Conservation (phyloP, 305 asterid species). For the Fraxinus nigra region DNA sequence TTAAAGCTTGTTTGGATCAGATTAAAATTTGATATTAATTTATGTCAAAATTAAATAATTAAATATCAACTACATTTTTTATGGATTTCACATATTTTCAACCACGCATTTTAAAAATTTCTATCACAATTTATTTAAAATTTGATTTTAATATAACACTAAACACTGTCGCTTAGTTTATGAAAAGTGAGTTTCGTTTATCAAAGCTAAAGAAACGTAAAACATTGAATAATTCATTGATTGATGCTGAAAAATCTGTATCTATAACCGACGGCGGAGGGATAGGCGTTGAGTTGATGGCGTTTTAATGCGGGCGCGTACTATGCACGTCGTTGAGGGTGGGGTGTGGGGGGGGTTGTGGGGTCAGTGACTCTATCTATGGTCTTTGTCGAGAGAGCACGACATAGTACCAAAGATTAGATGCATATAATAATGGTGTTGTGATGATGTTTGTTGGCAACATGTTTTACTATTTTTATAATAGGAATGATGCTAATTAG, state of each 20-base stretch:
- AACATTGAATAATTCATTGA: background rate
- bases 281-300: background rate
- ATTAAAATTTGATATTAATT: too few relatives aligned
- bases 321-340: background rate
- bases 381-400: constrained; percentile 29
- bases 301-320: background rate
- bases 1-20: background rate
- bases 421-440: constrained; percentile 20
- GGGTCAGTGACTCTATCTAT: constrained; percentile 13
- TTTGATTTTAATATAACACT: too few relatives aligned
- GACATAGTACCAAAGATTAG: constrained; percentile 33
- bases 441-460: background rate
- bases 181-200: background rate
- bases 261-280: background rate
- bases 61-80: too few relatives aligned
- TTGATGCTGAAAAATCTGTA: background rate
- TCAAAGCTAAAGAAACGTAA: background rate
- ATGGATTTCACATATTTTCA: too few relatives aligned
- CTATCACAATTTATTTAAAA: too few relatives aligned
- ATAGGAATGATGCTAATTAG: background rate
- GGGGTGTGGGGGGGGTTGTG: background rate
- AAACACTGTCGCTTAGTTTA: background rate
- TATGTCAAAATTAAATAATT: too few relatives aligned
- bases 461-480: background rate
- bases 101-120: too few relatives aligned